Conservation (phyloP, 176 grass and related monocot genomes). For the Neostapfia colusana region DNA sequence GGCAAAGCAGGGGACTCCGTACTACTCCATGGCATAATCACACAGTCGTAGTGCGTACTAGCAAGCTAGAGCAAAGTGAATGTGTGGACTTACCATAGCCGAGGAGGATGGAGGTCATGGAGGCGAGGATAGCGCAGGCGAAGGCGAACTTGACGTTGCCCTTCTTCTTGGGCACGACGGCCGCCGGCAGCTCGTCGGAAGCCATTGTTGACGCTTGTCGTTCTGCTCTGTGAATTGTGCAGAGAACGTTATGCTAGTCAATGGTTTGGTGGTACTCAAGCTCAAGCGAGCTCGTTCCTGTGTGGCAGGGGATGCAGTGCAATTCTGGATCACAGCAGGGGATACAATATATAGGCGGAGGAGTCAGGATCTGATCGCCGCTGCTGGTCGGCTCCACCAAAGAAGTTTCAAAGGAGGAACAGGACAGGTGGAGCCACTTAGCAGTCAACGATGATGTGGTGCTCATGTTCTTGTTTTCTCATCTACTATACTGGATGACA, state of each 20-base stretch:
- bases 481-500: not conserved
- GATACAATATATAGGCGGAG: constrained; percentile 34
- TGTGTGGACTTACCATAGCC: constrained; percentile 48
- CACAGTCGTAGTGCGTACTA: too few relatives aligned
- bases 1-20: not conserved
- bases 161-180: constrained; percentile 38
- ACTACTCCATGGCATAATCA: too few relatives aligned
- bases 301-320: constrained; percentile 16
- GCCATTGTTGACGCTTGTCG: constrained; percentile 27
- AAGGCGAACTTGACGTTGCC: constrained; percentile 56
- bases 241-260: not conserved
- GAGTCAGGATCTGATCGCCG: not conserved
- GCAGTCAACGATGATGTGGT: not conserved
- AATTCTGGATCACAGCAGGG: not conserved
- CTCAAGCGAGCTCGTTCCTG: constrained; percentile 10
- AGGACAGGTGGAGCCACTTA: not conserved
- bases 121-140: constrained; percentile 67
- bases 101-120: constrained; percentile 86
- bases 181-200: constrained; percentile 40
- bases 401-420: not conserved
- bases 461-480: not conserved
- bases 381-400: not conserved
- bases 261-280: too few relatives aligned
- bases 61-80: not conserved
- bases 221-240: not conserved